These are phyloP conservation scores for Colletotrichum destructivum DNA, from an alignment of 2,329 filamentous ascomycete genomes.

Conservation along the genomic window DNA sequence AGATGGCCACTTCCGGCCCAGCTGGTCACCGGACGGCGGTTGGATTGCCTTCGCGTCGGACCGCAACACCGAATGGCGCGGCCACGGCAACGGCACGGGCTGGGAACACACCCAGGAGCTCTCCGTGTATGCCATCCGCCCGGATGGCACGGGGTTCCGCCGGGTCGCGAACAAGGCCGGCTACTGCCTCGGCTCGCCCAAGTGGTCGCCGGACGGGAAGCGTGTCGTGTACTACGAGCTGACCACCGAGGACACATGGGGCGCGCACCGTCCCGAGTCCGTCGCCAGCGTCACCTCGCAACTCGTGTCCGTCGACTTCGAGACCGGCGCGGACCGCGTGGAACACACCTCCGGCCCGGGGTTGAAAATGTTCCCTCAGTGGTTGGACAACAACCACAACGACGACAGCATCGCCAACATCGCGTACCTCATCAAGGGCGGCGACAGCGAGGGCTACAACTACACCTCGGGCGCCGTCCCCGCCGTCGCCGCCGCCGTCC, in stretches of 20 bases:
- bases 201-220: slow-evolving; percentile 27
- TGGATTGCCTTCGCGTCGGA: slow-evolving; percentile 34
- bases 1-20: slow-evolving; percentile 28
- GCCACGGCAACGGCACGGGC: slow-evolving; percentile 29
- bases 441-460: slow-evolving; percentile 29
- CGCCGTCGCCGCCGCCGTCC: slow-evolving; percentile 24
- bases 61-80: slow-evolving; percentile 32
- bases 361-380: slow-evolving; percentile 33
- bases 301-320: slow-evolving; percentile 32
- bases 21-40: slow-evolving; percentile 33
- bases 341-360: slow-evolving; percentile 28
- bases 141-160: slow-evolving; percentile 29
- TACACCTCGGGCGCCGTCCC: slow-evolving; percentile 20
- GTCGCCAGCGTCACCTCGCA: slow-evolving; percentile 25
- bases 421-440: slow-evolving; percentile 30
- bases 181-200: slow-evolving; percentile 32
- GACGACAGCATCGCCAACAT: slow-evolving; percentile 31
- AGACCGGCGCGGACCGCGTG: slow-evolving; percentile 25
- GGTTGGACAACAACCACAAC: background rate
- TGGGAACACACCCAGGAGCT: slow-evolving; percentile 35
- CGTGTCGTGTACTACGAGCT: slow-evolving; percentile 29
- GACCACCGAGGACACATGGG: slow-evolving; percentile 32
- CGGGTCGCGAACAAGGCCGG: slow-evolving; percentile 20
- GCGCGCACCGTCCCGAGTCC: slow-evolving; percentile 32
- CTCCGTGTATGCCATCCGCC: slow-evolving; percentile 28